Percentiles rank a stretch among this genome's conserved stretches.
These are phyloP conservation scores for Microsporum ferrugineum DNA, from an alignment of 2,329 filamentous ascomycete species.

Conservation along the genomic window DNA sequence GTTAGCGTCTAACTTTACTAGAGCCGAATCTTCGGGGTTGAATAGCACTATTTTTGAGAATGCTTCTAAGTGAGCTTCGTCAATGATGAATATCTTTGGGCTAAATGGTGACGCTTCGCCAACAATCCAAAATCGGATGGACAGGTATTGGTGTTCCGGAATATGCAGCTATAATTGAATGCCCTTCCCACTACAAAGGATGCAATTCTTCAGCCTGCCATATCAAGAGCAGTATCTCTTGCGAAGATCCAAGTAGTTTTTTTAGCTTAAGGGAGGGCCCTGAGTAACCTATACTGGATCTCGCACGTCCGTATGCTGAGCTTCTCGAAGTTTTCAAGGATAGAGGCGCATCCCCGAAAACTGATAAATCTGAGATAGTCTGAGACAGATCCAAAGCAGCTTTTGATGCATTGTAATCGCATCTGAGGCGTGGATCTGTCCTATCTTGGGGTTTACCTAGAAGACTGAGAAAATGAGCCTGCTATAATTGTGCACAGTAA, in stretches of 20 bases:
- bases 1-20: slow-evolving; percentile 66
- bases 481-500: slow-evolving; percentile 61
- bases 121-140: slow-evolving; percentile 47
- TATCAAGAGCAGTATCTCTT: slow-evolving; percentile 35
- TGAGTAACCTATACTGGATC: slow-evolving; percentile 18
- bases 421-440: slow-evolving; percentile 73
- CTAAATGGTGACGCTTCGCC: slow-evolving; percentile 40
- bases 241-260: slow-evolving; percentile 30
- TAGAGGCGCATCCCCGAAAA: slow-evolving; percentile 25
- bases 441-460: slow-evolving; percentile 73
- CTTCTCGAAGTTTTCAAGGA: slow-evolving; percentile 26
- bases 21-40: slow-evolving; percentile 34
- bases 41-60: slow-evolving; percentile 39
- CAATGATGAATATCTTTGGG: slow-evolving; percentile 73
- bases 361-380: slow-evolving; percentile 19
- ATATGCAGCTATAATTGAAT: slow-evolving; percentile 46
- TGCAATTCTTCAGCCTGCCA: slow-evolving; percentile 45
- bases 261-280: slow-evolving; percentile 23
- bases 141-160: slow-evolving; percentile 52
- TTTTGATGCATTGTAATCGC: slow-evolving; percentile 64
- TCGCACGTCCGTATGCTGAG: slow-evolving; percentile 30
- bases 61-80: slow-evolving; percentile 67
- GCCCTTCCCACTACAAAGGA: slow-evolving; percentile 48
- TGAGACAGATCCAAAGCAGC: slow-evolving; percentile 54
- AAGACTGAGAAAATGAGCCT: slow-evolving; percentile 59